Conservation (phyloP, 495 filamentous ascomycete species). For the Xylaria venustula region DNA sequence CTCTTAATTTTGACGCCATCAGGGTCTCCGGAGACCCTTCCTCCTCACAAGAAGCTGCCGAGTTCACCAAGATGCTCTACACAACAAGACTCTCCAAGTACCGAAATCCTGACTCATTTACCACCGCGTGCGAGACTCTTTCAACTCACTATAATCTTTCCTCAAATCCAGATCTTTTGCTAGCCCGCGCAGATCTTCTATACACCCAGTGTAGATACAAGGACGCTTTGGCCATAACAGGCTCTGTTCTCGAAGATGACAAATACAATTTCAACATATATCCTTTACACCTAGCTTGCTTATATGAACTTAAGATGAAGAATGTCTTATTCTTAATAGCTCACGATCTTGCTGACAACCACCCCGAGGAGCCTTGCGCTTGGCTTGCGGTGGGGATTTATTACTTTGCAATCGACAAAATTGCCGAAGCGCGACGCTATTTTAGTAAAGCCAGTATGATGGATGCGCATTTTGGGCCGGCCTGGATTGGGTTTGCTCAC, state of each 20-base stretch:
- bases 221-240: constrained; percentile 80
- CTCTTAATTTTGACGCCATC: constrained; percentile 85
- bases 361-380: constrained; percentile 84
- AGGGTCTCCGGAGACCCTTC: constrained; percentile 56
- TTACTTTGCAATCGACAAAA: constrained; percentile 84
- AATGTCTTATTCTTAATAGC: constrained; percentile 89
- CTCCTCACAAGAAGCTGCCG: constrained; percentile 74
- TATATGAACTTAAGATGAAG: constrained; percentile 82
- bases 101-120: constrained; percentile 79
- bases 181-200: constrained; percentile 86
- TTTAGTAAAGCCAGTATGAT: constrained; percentile 97
- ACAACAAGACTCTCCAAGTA: constrained; percentile 96
- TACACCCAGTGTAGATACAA: constrained; percentile 95
- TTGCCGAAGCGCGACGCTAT: constrained; percentile 90
- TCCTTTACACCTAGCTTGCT: constrained; percentile 86
- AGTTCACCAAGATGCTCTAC: constrained; percentile 96
- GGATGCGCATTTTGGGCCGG: constrained; percentile 95
- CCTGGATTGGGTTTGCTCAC: constrained; percentile 99
- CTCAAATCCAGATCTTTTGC: constrained; percentile 84
- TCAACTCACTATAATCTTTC: constrained; percentile 89
- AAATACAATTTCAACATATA: constrained; percentile 88
- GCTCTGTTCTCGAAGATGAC: constrained; percentile 73
- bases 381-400: constrained; percentile 95
- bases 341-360: constrained; percentile 90
- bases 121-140: constrained; percentile 83